A percentile compares a stretch with the other conserved stretches of the same genome.
phyloP scores from a whole-genome alignment of 176 grass and related monocot species.

The Rhynchospora pubera region DNA sequence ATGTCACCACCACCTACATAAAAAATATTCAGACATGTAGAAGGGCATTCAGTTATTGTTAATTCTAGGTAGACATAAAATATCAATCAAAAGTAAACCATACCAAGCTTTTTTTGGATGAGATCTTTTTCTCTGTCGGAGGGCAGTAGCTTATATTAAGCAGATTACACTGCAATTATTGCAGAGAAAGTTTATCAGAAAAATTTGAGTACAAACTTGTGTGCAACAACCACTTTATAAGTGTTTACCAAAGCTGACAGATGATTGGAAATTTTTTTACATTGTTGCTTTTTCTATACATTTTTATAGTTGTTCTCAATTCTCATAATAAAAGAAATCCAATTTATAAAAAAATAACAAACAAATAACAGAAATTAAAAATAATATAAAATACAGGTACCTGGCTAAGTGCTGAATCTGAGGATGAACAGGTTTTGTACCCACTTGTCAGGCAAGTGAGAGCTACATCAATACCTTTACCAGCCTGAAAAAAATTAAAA shows the following conservation, averaged over 20 bases:
- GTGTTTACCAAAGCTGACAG: background rate
- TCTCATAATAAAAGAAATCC: background rate
- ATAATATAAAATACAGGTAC: conserved; percentile 24
- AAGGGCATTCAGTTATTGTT: background rate
- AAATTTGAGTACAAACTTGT: background rate
- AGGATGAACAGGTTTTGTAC: conserved; percentile 34
- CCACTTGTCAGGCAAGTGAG: conserved; percentile 50
- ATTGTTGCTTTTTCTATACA: background rate
- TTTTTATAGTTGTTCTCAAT: background rate
- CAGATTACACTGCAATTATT: conserved; percentile 52
- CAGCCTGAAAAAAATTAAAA: conserved; percentile 33
- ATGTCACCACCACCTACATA: conserved; percentile 52
- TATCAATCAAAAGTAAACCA: conserved; percentile 11
- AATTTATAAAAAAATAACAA: background rate
- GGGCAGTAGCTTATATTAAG: conserved; percentile 98
- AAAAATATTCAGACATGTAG: background rate
- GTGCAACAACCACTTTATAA: background rate
- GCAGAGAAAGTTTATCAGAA: background rate
- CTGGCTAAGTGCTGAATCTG: conserved; percentile 50
- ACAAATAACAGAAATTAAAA: background rate
- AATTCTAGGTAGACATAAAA: conserved; percentile 2
- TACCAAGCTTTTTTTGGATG: conserved; percentile 53
- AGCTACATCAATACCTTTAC: conserved; percentile 55
- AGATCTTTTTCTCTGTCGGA: conserved; percentile 60
- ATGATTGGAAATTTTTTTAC: background rate